Evolutionary conservation across 2,329 filamentous ascomycete genomes (phyloP).

Genomic region (Sphaerulina populicola): DNA sequence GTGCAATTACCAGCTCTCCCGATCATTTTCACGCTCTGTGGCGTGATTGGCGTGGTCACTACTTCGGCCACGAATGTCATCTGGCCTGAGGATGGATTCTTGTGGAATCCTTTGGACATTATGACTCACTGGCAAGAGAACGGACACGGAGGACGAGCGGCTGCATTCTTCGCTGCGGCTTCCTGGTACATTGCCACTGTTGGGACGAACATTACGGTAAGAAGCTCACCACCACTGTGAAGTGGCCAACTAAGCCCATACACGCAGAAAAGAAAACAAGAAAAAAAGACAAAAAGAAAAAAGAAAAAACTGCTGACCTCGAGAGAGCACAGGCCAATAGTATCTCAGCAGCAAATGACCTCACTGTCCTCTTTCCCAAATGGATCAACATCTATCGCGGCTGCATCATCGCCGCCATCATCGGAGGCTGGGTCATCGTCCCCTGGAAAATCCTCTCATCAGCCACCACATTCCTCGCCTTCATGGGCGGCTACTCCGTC

Average conservation of each 20-base stretch:
- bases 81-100: conserved; percentile 38
- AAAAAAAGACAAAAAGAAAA: no score
- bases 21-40: conserved; percentile 39
- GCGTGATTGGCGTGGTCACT: conserved; percentile 50
- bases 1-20: conserved; percentile 37
- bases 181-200: conserved; percentile 47
- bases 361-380: conserved; percentile 44
- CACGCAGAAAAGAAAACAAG: no score
- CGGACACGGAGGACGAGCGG: conserved; percentile 17
- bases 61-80: conserved; percentile 48
- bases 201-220: not conserved
- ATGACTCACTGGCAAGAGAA: conserved; percentile 10
- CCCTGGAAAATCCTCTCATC: conserved; percentile 54
- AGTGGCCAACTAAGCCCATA: no score
- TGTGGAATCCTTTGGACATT: conserved; percentile 20
- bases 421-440: conserved; percentile 49
- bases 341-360: conserved; percentile 47
- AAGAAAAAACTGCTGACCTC: not conserved
- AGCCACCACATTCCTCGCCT: not conserved
- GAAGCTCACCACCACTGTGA: not conserved
- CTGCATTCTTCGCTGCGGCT: conserved; percentile 18
- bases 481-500: conserved; percentile 47
- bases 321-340: conserved; percentile 40
- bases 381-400: conserved; percentile 40
- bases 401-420: conserved; percentile 40